These are phyloP conservation scores for Leccinum rimulosum DNA, from an alignment of 768 basidiomycete genomes.

Conservation along the genomic window DNA sequence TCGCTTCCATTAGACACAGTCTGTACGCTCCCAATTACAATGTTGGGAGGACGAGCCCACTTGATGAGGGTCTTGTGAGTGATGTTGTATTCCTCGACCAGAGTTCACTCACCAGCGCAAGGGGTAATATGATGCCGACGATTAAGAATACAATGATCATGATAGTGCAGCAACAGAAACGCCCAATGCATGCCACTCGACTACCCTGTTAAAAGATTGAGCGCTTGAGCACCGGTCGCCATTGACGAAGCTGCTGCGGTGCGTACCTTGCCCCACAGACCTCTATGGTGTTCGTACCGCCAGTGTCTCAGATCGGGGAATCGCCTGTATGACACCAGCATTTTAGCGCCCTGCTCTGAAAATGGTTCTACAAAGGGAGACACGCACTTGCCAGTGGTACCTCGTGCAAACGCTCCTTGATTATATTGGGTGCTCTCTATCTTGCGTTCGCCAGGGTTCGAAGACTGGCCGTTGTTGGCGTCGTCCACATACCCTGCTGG, in stretches of 20 bases:
- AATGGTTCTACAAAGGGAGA: slow-evolving; percentile 3
- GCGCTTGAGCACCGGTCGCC: not conserved
- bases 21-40: slow-evolving; percentile 52
- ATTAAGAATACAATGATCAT: slow-evolving; percentile 64
- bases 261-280: slow-evolving; percentile 65
- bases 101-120: slow-evolving; percentile 56
- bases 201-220: slow-evolving; percentile 45
- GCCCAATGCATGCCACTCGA: slow-evolving; percentile 55
- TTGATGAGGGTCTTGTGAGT: slow-evolving; percentile 28
- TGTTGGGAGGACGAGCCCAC: slow-evolving; percentile 78
- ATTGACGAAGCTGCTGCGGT: not conserved
- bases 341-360: slow-evolving; percentile 3
- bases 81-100: not conserved
- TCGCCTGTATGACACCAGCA: slow-evolving; percentile 12
- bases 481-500: slow-evolving; percentile 40
- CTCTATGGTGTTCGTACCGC: slow-evolving; percentile 56
- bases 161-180: slow-evolving; percentile 76
- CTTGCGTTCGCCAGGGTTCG: slow-evolving; percentile 23
- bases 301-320: slow-evolving; percentile 43
- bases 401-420: slow-evolving; percentile 40
- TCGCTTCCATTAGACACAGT: slow-evolving; percentile 38
- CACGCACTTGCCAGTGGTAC: slow-evolving; percentile 31
- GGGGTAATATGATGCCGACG: slow-evolving; percentile 59
- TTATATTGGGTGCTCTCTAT: slow-evolving; percentile 40
- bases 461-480: slow-evolving; percentile 21